These are phyloP conservation scores for Neonothopanus nambi DNA, from an alignment of 1,284 basidiomycete genomes.

Conservation along the genomic window DNA sequence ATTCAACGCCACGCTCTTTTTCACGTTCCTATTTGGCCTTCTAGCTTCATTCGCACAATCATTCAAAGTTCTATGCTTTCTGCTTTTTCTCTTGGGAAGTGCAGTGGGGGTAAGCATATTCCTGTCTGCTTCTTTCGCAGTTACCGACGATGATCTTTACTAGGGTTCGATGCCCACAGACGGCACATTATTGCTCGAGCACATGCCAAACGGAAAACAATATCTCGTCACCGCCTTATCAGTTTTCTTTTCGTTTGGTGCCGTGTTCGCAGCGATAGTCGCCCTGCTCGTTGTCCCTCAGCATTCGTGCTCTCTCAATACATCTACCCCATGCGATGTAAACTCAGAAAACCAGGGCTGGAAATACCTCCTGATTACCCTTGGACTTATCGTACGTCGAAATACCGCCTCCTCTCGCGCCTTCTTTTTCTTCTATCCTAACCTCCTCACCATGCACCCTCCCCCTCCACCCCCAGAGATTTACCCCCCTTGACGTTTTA, in stretches of 20 bases:
- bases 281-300: slow-evolving; percentile 78
- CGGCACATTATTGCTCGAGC: slow-evolving; percentile 91
- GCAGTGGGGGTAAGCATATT: slow-evolving; percentile 75
- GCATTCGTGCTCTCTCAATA: slow-evolving; percentile 63
- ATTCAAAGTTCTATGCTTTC: slow-evolving; percentile 72
- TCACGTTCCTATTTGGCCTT: slow-evolving; percentile 90
- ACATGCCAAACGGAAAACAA: slow-evolving; percentile 88
- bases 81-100: slow-evolving; percentile 87
- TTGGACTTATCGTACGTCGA: slow-evolving; percentile 69
- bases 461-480: too few species aligned
- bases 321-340: slow-evolving; percentile 57
- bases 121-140: neutral
- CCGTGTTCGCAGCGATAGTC: slow-evolving; percentile 81
- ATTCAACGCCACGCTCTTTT: slow-evolving; percentile 90
- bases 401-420: too few species aligned
- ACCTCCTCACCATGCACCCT: neutral
- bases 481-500: slow-evolving; percentile 2
- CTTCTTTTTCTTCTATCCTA: too few species aligned
- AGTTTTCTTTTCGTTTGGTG: slow-evolving; percentile 92
- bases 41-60: slow-evolving; percentile 76
- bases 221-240: slow-evolving; percentile 95
- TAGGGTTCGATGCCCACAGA: slow-evolving; percentile 96
- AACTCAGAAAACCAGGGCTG: slow-evolving; percentile 78
- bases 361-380: slow-evolving; percentile 76
- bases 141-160: slow-evolving; percentile 7